Conservation (phyloP, 208 protist genomes). For the Crithidia sp. region DNA sequence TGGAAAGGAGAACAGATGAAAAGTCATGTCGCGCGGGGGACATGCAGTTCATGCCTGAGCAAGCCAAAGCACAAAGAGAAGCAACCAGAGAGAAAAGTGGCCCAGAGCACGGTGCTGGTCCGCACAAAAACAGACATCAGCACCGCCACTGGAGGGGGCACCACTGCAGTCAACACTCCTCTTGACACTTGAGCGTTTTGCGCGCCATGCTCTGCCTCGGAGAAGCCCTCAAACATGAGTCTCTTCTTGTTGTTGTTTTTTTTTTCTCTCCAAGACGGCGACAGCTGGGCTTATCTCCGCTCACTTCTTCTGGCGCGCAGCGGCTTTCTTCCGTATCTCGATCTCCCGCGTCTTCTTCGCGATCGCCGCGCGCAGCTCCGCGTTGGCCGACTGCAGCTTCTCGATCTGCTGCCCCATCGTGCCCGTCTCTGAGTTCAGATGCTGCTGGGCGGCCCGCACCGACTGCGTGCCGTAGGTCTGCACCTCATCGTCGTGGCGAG, state of each 20-base stretch:
- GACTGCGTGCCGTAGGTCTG: constrained; percentile 22
- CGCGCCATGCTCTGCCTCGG: too few relatives aligned
- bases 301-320: constrained; percentile 10
- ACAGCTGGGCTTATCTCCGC: too few relatives aligned
- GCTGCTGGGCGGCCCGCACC: constrained; percentile 14
- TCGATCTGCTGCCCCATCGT: constrained; percentile 43
- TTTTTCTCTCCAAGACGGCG: background rate
- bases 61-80: background rate
- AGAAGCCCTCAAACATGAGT: background rate
- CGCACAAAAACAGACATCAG: too few relatives aligned
- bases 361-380: constrained; percentile 39
- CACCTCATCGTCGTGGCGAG: constrained; percentile 55
- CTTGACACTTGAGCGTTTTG: too few relatives aligned
- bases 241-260: background rate
- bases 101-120: too few relatives aligned
- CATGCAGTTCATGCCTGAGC: background rate
- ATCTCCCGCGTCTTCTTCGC: constrained; percentile 8
- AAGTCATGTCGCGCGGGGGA: background rate
- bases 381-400: constrained; percentile 53
- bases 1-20: background rate
- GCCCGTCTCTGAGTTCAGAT: constrained; percentile 33
- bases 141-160: too few relatives aligned
- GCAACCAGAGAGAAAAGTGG: constrained; percentile 11
- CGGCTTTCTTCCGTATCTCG: background rate
- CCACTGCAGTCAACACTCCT: too few relatives aligned